A percentile compares a stretch with the other conserved stretches of the same genome.
phyloP scores from a whole-genome alignment of 2,329 filamentous ascomycete species.

The Sordariomycetes sp. region DNA sequence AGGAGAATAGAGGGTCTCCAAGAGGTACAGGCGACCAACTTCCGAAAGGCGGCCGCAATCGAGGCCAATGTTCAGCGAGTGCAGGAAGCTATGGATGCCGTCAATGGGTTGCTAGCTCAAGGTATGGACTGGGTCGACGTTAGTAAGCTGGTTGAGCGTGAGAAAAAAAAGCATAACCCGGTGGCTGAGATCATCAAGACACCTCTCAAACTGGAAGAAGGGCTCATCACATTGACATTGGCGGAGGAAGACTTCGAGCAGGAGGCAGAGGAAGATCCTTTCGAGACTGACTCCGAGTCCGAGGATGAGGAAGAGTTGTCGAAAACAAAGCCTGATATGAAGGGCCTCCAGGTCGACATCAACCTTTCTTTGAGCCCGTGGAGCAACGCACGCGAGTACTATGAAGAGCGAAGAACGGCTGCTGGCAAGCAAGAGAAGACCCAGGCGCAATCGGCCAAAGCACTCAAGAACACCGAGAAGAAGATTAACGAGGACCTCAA shows the following conservation, averaged over 20 bases:
- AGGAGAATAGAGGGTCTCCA: constrained; percentile 80
- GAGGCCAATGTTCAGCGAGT: constrained; percentile 86
- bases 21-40: constrained; percentile 70
- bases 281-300: constrained; percentile 56
- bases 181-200: constrained; percentile 82
- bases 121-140: constrained; percentile 98
- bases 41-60: constrained; percentile 82
- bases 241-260: constrained; percentile 59
- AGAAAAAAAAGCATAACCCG: constrained; percentile 70
- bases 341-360: constrained; percentile 66
- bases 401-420: constrained; percentile 77
- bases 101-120: constrained; percentile 83
- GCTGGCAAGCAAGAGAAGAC: constrained; percentile 86
- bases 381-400: constrained; percentile 86
- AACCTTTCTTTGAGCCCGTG: constrained; percentile 75
- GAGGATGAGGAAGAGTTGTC: constrained; percentile 22
- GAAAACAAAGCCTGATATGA: constrained; percentile 34
- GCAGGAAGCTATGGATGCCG: constrained; percentile 83
- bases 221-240: constrained; percentile 72
- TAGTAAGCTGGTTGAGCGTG: constrained; percentile 76
- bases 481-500: constrained; percentile 82
- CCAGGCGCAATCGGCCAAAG: constrained; percentile 67
- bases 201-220: constrained; percentile 84
- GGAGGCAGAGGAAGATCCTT: constrained; percentile 49
- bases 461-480: constrained; percentile 80